These are phyloP conservation scores for Alternaria metachromatica DNA, from an alignment of 2,329 filamentous ascomycete genomes.

Conservation along the genomic window DNA sequence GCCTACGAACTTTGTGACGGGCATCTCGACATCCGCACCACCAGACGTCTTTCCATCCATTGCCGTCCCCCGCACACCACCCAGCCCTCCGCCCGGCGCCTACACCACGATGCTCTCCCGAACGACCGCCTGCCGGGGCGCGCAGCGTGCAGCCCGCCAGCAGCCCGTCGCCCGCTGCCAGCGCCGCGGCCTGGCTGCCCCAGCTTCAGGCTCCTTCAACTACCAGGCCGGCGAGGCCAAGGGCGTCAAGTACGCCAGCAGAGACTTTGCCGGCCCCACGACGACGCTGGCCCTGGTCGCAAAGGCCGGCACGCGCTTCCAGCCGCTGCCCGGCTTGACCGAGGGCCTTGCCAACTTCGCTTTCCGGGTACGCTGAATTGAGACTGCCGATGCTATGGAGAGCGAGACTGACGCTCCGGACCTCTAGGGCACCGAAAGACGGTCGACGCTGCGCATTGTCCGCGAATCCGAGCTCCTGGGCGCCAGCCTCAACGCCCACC, in stretches of 20 bases:
- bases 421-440: conserved; percentile 79
- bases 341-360: conserved; percentile 93
- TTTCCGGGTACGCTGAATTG: conserved; percentile 76
- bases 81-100: conserved; percentile 45
- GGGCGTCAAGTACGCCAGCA: conserved; percentile 90
- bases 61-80: conserved; percentile 60
- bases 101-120: conserved; percentile 68
- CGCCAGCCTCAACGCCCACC: conserved; percentile 83
- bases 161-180: conserved; percentile 63
- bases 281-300: conserved; percentile 90
- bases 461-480: conserved; percentile 96
- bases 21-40: conserved; percentile 20
- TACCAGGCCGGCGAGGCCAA: conserved; percentile 87
- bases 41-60: conserved; percentile 48
- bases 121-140: conserved; percentile 68
- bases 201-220: conserved; percentile 77
- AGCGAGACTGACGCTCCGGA: conserved; percentile 36
- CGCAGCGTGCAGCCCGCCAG: conserved; percentile 66
- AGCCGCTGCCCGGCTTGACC: conserved; percentile 86
- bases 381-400: neutral
- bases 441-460: conserved; percentile 89
- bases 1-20: conserved; percentile 14
- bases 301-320: conserved; percentile 93
- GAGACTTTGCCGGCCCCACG: conserved; percentile 86
- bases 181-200: conserved; percentile 69